These are phyloP conservation scores for Kuraishia ogatae DNA, from an alignment of 805 yeast genomes.

Conservation along the genomic window DNA sequence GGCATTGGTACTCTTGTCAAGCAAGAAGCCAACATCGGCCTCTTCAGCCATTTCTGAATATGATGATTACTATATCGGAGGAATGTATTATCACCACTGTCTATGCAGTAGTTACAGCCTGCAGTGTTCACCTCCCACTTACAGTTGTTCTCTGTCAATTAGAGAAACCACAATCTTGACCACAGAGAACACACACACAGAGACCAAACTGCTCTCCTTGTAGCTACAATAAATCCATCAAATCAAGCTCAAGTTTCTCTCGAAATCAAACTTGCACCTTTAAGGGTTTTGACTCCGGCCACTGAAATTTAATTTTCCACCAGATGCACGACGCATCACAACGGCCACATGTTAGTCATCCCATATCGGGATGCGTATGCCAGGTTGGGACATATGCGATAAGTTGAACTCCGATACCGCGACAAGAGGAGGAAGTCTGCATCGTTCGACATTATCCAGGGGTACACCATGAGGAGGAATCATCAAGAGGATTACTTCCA, in stretches of 20 bases:
- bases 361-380: neutral
- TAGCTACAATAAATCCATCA: too few relatives aligned
- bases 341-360: neutral
- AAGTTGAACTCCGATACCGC: neutral
- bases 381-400: neutral
- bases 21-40: slow-evolving; percentile 12
- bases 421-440: neutral
- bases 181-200: too few relatives aligned
- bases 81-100: too few relatives aligned
- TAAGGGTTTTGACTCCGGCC: neutral
- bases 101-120: too few relatives aligned
- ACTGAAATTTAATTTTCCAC: neutral
- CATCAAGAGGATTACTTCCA: too few relatives aligned
- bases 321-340: neutral
- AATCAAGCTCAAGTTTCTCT: too few relatives aligned
- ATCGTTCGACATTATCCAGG: neutral
- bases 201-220: too few relatives aligned
- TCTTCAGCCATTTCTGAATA: slow-evolving; percentile 17
- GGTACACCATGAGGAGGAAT: neutral
- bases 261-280: neutral
- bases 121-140: too few relatives aligned
- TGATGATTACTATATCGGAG: too few relatives aligned
- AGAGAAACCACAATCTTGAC: too few relatives aligned
- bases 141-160: too few relatives aligned
- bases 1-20: slow-evolving; percentile 9